These are phyloP conservation scores for Eucalyptus leucophloia DNA, from an alignment of 345 rosid genomes.

Conservation along the genomic window DNA sequence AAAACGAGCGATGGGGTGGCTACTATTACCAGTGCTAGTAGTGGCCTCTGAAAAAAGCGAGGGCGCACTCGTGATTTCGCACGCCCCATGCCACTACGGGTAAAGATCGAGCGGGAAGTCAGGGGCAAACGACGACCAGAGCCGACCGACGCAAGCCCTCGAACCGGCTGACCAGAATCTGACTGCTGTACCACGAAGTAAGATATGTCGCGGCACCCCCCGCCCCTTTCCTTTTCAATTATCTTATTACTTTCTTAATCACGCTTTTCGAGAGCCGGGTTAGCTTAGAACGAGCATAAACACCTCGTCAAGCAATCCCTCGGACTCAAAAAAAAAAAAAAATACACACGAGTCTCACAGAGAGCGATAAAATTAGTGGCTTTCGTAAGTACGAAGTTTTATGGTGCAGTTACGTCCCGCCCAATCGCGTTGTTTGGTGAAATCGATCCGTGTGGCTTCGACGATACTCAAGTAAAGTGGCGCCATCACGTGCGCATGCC, in stretches of 20 bases:
- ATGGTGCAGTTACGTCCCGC: not conserved
- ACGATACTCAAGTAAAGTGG: not conserved
- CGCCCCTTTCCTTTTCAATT: not conserved
- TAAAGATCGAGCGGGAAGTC: not conserved
- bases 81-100: not conserved
- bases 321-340: not conserved
- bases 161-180: not conserved
- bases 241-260: not conserved
- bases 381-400: not conserved
- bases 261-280: not conserved
- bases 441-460: not conserved
- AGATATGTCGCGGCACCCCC: not conserved
- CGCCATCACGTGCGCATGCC: not conserved
- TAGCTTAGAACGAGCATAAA: not conserved
- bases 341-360: not conserved
- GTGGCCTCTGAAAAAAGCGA: not conserved
- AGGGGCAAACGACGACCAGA: not conserved
- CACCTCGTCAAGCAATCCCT: not conserved
- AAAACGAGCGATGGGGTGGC: not conserved
- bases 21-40: not conserved
- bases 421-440: not conserved
- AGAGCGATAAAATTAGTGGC: not conserved
- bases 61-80: not conserved
- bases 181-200: not conserved
- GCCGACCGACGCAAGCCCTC: not conserved